These are phyloP conservation scores for Bretschneidera sinensis DNA, from an alignment of 345 rosid genomes.

Conservation along the genomic window DNA sequence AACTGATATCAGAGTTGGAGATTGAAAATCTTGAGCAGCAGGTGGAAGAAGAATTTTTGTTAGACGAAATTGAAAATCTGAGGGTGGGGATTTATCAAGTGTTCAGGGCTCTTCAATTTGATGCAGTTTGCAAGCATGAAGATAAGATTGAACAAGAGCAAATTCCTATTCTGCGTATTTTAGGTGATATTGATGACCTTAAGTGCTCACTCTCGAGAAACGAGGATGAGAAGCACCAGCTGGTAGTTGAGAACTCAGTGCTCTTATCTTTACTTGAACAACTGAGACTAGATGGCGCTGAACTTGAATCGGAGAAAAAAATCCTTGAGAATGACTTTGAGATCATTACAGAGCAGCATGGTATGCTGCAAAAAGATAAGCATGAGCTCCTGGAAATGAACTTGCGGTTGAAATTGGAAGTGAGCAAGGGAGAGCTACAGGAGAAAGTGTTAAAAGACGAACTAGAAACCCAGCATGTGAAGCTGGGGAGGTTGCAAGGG, in stretches of 20 bases:
- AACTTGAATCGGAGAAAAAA: conserved; percentile 44
- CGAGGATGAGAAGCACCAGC: conserved; percentile 58
- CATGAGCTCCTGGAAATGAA: conserved; percentile 58
- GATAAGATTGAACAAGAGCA: conserved; percentile 38
- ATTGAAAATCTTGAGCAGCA: conserved; percentile 81
- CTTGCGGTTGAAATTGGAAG: conserved; percentile 47
- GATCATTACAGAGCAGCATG: conserved; percentile 25
- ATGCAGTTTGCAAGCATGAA: conserved; percentile 29
- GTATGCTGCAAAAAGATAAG: conserved; percentile 42
- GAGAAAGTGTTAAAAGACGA: conserved; percentile 38
- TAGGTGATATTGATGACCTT: conserved; percentile 48
- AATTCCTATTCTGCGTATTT: conserved; percentile 41
- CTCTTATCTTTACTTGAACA: conserved; percentile 54
- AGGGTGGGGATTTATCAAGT: conserved; percentile 56
- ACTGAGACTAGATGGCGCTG: conserved; percentile 42
- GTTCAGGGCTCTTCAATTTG: conserved; percentile 62
- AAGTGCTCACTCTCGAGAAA: conserved; percentile 45
- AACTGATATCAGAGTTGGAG: conserved; percentile 66
- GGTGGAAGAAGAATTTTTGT: conserved; percentile 59
- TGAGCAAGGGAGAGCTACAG: conserved; percentile 35
- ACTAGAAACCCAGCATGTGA: conserved; percentile 31
- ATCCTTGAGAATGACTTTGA: conserved; percentile 38
- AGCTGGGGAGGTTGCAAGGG: conserved; percentile 45
- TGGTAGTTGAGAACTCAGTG: conserved; percentile 72
- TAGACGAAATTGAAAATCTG: conserved; percentile 62